Evolutionary conservation across 495 filamentous ascomycete genomes (phyloP).

Genomic region (Immersiella caudata): DNA sequence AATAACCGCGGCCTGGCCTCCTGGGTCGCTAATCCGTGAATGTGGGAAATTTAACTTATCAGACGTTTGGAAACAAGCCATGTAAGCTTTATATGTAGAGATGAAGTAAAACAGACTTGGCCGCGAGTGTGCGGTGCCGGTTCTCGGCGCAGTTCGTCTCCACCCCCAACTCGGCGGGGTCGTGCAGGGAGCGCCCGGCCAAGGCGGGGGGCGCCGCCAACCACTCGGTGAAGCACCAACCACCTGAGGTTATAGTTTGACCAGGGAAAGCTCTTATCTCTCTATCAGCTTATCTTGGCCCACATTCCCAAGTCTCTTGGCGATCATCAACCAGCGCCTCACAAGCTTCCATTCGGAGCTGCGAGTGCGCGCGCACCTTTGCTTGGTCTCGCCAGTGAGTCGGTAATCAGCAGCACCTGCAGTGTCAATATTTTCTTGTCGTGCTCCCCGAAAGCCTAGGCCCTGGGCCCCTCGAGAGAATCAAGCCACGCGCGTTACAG

Average conservation of each 20-base stretch:
- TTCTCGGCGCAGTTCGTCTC: not conserved
- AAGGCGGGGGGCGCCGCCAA: not conserved
- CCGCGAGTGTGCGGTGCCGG: not conserved
- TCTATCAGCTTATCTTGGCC: too few relatives aligned
- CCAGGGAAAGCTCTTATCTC: not conserved
- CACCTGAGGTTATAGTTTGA: not conserved
- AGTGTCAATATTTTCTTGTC: not conserved
- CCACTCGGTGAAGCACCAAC: not conserved
- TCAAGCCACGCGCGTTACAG: not conserved
- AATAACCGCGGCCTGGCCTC: too few relatives aligned
- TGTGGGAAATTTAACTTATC: too few relatives aligned
- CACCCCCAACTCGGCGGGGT: not conserved
- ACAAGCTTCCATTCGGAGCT: not conserved
- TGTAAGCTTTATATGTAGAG: too few relatives aligned
- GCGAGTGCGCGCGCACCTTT: not conserved
- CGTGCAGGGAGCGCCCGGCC: not conserved
- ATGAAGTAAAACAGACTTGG: not conserved
- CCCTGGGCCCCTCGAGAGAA: not conserved
- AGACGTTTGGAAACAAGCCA: too few relatives aligned
- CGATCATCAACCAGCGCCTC: not conserved
- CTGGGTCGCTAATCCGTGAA: too few relatives aligned
- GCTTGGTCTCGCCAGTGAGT: not conserved
- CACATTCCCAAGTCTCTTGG: too few relatives aligned
- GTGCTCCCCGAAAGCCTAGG: not conserved
- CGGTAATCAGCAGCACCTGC: not conserved